Evolutionary conservation across 2,329 filamentous ascomycete genomes (phyloP).

Genomic region (Malbranchea zuffiana): DNA sequence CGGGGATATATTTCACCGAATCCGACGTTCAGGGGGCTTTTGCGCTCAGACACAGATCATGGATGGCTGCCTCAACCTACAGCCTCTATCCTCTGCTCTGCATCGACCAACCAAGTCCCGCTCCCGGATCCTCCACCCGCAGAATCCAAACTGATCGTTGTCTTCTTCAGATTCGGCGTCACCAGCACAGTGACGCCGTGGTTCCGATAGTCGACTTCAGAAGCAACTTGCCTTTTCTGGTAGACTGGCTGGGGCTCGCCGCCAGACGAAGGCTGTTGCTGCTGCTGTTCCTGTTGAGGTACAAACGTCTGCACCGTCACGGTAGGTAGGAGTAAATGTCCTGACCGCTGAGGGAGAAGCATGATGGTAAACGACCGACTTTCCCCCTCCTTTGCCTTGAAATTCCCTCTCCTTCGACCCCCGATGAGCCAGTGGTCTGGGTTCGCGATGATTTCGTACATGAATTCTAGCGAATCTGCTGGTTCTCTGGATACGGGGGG

Average conservation of each 20-base stretch:
- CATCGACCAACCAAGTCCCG: constrained; percentile 56
- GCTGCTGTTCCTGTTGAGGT: constrained; percentile 21
- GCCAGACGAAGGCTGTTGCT: constrained; percentile 10
- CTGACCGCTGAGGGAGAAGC: constrained; percentile 68
- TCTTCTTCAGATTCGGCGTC: constrained; percentile 56
- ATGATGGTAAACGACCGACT: constrained; percentile 52
- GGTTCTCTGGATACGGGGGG: constrained; percentile 21
- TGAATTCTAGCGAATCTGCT: constrained; percentile 56
- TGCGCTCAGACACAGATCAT: too few relatives aligned
- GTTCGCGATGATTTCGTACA: constrained; percentile 68
- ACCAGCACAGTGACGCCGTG: constrained; percentile 67
- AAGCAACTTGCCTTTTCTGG: constrained; percentile 38
- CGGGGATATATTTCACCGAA: too few relatives aligned
- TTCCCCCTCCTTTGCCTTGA: constrained; percentile 43
- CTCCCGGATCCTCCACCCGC: constrained; percentile 45
- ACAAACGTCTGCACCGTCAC: constrained; percentile 64
- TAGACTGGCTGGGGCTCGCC: constrained; percentile 9
- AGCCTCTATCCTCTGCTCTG: constrained; percentile 32
- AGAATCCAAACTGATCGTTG: constrained; percentile 62
- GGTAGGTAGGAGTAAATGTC: constrained; percentile 63
- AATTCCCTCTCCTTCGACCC: constrained; percentile 68
- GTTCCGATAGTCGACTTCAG: constrained; percentile 72
- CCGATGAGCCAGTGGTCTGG: constrained; percentile 75
- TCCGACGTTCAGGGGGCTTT: too few relatives aligned
- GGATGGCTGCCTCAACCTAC: background rate